A percentile compares a stretch with the other conserved stretches of the same genome.
phyloP scores from a whole-genome alignment of 2,329 filamentous ascomycete genomes.

The Colletotrichum lini region DNA sequence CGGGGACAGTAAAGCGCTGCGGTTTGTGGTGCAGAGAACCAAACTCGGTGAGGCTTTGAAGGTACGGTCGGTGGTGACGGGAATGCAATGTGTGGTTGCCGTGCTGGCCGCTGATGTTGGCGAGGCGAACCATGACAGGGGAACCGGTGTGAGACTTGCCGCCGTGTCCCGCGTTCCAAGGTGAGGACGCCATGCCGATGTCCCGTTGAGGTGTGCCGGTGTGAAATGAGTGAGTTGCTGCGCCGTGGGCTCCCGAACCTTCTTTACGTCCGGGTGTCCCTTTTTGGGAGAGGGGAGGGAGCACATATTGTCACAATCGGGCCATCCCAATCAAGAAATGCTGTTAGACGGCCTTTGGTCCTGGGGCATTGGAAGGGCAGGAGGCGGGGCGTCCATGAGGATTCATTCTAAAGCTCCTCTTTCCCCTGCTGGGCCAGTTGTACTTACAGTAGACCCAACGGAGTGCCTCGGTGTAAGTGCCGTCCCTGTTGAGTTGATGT shows the following conservation, averaged over 20 bases:
- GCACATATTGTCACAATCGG: not conserved
- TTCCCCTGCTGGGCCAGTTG: not conserved
- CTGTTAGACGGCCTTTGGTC: constrained; percentile 6
- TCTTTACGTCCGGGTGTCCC: constrained; percentile 10
- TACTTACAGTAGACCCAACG: no score
- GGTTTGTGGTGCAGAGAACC: not conserved
- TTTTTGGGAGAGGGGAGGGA: not conserved
- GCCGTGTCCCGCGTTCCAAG: not conserved
- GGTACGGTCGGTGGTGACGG: not conserved
- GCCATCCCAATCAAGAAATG: not conserved
- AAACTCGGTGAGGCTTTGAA: not conserved
- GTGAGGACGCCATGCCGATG: not conserved
- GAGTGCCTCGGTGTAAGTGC: constrained; percentile 11
- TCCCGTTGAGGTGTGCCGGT: not conserved
- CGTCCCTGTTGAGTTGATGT: constrained; percentile 1
- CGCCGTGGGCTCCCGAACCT: not conserved
- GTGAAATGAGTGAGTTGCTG: not conserved
- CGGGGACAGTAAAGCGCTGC: not conserved
- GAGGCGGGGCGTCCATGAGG: not conserved
- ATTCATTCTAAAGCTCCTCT: not conserved
- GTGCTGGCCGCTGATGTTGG: constrained; percentile 1
- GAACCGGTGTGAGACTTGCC: not conserved
- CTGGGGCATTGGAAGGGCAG: not conserved
- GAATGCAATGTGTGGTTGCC: not conserved
- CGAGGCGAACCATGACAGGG: not conserved